These are phyloP conservation scores for Huntiella savannae DNA, from an alignment of 2,329 filamentous ascomycete genomes.

Conservation along the genomic window DNA sequence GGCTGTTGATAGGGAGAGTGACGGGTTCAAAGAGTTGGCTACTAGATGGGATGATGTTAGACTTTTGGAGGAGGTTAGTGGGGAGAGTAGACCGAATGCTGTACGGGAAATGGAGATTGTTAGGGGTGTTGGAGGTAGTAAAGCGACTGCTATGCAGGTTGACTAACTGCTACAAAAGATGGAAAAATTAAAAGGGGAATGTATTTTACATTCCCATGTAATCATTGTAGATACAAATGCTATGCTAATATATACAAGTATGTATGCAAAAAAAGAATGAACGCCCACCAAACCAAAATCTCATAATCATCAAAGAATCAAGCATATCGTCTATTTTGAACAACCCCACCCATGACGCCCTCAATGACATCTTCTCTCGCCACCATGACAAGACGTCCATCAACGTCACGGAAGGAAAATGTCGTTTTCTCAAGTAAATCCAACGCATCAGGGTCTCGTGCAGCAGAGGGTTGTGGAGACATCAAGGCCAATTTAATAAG, in stretches of 20 bases:
- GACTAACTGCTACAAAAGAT: conserved; percentile 1
- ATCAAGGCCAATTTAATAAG: conserved; percentile 2
- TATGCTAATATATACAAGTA: too few species aligned
- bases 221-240: too few species aligned
- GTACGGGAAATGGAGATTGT: conserved; percentile 1
- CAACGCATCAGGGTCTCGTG: neutral
- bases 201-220: neutral
- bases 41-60: conserved; percentile 9
- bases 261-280: too few species aligned
- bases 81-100: conserved; percentile 6
- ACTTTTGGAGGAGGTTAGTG: conserved; percentile 10
- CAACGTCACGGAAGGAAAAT: conserved; percentile 1
- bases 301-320: too few species aligned
- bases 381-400: neutral
- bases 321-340: too few species aligned
- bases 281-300: too few species aligned
- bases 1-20: conserved; percentile 7
- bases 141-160: conserved; percentile 6
- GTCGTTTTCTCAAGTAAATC: neutral
- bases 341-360: too few species aligned
- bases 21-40: conserved; percentile 5
- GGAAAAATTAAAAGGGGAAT: neutral
- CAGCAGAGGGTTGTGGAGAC: neutral
- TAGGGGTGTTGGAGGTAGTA: neutral
- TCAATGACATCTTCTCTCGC: neutral